Percentiles rank a stretch among this genome's conserved stretches.
Conservation (phyloP, 495 filamentous ascomycete genomes). For the Sordaria brevicollis region DNA sequence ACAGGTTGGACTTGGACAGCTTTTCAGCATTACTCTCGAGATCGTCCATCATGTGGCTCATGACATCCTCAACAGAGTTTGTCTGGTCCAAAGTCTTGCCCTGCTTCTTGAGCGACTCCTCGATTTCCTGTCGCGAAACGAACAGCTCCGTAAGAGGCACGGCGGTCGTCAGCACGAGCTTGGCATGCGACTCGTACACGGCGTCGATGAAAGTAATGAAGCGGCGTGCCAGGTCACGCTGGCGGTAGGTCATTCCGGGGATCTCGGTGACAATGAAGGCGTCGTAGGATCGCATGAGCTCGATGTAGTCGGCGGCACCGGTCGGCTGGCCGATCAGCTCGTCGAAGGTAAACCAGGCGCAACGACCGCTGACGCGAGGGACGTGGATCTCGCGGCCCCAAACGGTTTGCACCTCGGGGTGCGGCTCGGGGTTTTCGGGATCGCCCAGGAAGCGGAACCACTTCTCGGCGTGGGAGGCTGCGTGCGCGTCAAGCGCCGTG, state of each 20-base stretch:
- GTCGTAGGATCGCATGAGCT: conserved; percentile 82
- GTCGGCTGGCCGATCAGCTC: conserved; percentile 82
- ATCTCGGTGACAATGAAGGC: conserved; percentile 87
- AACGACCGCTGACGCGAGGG: conserved; percentile 75
- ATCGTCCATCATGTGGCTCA: conserved; percentile 91
- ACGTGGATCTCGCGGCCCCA: conserved; percentile 90
- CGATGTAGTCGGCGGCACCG: conserved; percentile 88
- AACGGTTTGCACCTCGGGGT: conserved; percentile 66
- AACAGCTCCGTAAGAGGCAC: conserved; percentile 80
- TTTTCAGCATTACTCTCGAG: conserved; percentile 75
- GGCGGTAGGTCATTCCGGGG: conserved; percentile 76
- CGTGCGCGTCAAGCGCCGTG: conserved; percentile 63
- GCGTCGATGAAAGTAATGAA: conserved; percentile 98
- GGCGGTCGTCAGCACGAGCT: conserved; percentile 83
- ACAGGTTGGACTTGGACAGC: conserved; percentile 77
- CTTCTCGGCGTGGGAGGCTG: conserved; percentile 71
- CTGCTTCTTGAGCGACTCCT: conserved; percentile 34
- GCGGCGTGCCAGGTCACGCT: conserved; percentile 79
- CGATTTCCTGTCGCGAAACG: conserved; percentile 69
- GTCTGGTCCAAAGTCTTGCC: conserved; percentile 32
- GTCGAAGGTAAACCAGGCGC: conserved; percentile 81
- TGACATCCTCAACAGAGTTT: conserved; percentile 62
- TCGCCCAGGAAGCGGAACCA: conserved; percentile 95
- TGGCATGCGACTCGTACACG: conserved; percentile 79
- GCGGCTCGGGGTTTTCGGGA: conserved; percentile 64